These are phyloP conservation scores for Geum urbanum DNA, from an alignment of 306 rosid species.

Conservation along the genomic window DNA sequence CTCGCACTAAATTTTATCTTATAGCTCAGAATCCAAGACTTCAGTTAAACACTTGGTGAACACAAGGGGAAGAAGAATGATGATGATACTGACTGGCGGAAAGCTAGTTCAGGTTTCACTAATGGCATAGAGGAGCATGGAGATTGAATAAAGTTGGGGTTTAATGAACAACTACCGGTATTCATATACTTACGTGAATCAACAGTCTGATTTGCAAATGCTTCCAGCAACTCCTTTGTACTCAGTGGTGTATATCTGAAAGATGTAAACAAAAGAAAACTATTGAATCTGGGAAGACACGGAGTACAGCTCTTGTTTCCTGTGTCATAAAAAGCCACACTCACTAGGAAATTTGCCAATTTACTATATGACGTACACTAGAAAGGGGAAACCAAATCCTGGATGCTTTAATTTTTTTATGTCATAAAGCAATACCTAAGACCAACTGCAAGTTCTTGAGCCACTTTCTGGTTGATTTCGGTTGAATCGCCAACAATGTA, in stretches of 20 bases:
- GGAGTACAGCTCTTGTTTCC: background rate
- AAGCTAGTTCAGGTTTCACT: background rate
- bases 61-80: background rate
- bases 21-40: background rate
- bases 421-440: slow-evolving; percentile 49
- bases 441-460: slow-evolving; percentile 82
- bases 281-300: slow-evolving; percentile 1
- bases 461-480: slow-evolving; percentile 78
- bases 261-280: slow-evolving; percentile 29
- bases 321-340: background rate
- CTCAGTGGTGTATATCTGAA: slow-evolving; percentile 78
- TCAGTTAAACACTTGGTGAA: background rate
- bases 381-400: background rate
- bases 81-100: background rate
- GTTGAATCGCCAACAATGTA: slow-evolving; percentile 79
- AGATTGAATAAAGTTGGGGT: background rate
- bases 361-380: background rate
- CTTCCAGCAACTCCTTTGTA: slow-evolving; percentile 77
- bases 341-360: background rate
- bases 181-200: slow-evolving; percentile 65
- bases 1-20: background rate
- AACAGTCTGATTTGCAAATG: slow-evolving; percentile 59
- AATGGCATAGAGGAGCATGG: background rate
- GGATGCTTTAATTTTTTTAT: background rate
- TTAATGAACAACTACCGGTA: background rate